Evolutionary conservation across 192 early-diverging fungal species (phyloP), one percentile per base, ranked within the genome.

Genomic region (Rhizoclosmatium globosum): DNA sequence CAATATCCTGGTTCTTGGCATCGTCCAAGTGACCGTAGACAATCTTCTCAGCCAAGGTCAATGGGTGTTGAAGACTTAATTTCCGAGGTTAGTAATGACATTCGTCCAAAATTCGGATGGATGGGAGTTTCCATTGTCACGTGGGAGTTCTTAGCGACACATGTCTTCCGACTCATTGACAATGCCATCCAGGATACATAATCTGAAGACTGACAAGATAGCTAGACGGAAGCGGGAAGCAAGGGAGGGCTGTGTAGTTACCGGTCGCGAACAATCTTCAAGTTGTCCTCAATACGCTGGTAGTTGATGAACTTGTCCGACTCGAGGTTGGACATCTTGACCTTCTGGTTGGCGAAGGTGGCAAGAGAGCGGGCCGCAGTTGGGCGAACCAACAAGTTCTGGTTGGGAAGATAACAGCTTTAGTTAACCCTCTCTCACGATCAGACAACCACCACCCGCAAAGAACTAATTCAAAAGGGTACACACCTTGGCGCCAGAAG

Each of bases 21-120:
- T 99, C 92, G 89, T 97, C 96, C 85, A 98, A 92, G 88, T 99
- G 97, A 76, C 96, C 95, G 83, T 99, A 99, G 60, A 99, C 92
- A 73, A 99, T 92, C 94, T 98, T 99, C 86, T 99, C 97, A 17
- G 96, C 94, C 47, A 97, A 88, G 56, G 96, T 97, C 85, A 98
- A 88, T 53, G 97, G 96, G 82, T 93, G 92, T 74, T 89, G 86
- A 71, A 99, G 90, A 80, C 97, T 96, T 68, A 9, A 11, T 31
- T 31, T 31, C 31, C 31, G 31, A 31, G 31, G 31, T 31, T 31
- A 31, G 31, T 31, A 31, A 31, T 31, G 41, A 59, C 1, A 76
- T 23, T 31, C 31, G 31, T 31, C 31, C 31, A 31, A 31, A 31
- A 31, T 31, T 31, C 31, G 31, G 31, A 31, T 31, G 31, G 31